A percentile compares a stretch with the other conserved stretches of the same genome.
Conservation (phyloP, 225 moss, liverwort and hornwort genomes). For the Antitrichia curtipendula region DNA sequence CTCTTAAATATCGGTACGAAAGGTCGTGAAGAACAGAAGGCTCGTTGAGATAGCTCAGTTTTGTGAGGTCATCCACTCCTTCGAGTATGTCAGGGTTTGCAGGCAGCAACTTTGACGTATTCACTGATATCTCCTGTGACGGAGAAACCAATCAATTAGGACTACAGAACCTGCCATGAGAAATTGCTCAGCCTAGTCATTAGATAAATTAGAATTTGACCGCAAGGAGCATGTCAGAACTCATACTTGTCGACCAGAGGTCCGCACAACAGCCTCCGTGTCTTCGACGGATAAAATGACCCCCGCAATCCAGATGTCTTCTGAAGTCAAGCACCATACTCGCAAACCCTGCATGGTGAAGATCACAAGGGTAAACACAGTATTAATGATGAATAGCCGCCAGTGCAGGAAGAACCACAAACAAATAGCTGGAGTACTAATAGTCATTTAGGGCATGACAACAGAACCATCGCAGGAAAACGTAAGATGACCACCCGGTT, state of each 20-base stretch:
- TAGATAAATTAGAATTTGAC: not conserved
- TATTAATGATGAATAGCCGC: not conserved
- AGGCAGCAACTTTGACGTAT: constrained; percentile 55
- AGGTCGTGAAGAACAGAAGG: constrained; percentile 95
- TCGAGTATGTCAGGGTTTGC: constrained; percentile 94
- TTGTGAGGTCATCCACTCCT: constrained; percentile 90
- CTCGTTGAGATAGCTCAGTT: constrained; percentile 95
- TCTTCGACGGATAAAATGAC: constrained; percentile 62
- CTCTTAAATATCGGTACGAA: constrained; percentile 58
- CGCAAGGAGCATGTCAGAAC: not conserved
- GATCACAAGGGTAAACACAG: not conserved
- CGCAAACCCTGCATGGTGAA: constrained; percentile 57
- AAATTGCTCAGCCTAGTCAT: not conserved
- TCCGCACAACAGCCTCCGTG: constrained; percentile 65
- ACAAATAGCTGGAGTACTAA: not conserved
- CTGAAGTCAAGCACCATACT: constrained; percentile 77
- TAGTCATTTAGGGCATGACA: not conserved
- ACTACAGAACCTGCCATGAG: not conserved
- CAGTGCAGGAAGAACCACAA: not conserved
- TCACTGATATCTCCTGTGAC: constrained; percentile 68
- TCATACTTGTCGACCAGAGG: constrained; percentile 56
- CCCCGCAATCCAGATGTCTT: constrained; percentile 64
- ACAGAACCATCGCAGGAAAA: not conserved
- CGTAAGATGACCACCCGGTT: not conserved
- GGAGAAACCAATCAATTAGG: not conserved